Evolutionary conservation across 2,329 filamentous ascomycete genomes (phyloP).

Genomic region (Chaetomiaceae sp.): DNA sequence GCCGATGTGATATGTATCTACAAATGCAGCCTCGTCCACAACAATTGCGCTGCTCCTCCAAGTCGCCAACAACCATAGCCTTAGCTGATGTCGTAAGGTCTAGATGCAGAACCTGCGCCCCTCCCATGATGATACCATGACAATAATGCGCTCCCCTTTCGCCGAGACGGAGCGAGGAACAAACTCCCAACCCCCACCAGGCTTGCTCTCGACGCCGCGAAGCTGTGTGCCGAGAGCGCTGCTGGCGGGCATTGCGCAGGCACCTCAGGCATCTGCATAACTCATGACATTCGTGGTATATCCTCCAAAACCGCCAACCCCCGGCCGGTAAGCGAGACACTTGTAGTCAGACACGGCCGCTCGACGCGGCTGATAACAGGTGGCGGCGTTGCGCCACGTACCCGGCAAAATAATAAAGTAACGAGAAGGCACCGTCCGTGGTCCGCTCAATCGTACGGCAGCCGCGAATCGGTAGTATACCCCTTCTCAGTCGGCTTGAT

Average conservation of each 20-base stretch:
- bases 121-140: too few species aligned
- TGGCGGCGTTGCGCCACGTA: background rate
- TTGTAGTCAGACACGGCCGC: slow-evolving; percentile 2
- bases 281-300: background rate
- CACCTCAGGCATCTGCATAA: background rate
- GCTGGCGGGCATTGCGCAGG: background rate
- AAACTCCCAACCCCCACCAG: too few species aligned
- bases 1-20: background rate
- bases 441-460: slow-evolving; percentile 30
- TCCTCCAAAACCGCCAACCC: background rate
- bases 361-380: background rate
- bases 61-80: too few species aligned
- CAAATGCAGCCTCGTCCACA: background rate
- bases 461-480: slow-evolving; percentile 35
- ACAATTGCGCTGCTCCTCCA: background rate
- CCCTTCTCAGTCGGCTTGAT: slow-evolving; percentile 45
- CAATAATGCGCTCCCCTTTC: too few species aligned
- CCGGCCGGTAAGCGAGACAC: background rate
- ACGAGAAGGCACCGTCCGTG: background rate
- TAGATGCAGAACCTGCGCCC: too few species aligned
- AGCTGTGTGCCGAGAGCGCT: too few species aligned
- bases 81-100: too few species aligned
- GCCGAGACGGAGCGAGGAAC: too few species aligned
- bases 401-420: background rate
- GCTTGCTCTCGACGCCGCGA: too few species aligned